A percentile compares a stretch with the other conserved stretches of the same genome.
Conservation (phyloP, 768 basidiomycete species). For the Suillus occidentalis region DNA sequence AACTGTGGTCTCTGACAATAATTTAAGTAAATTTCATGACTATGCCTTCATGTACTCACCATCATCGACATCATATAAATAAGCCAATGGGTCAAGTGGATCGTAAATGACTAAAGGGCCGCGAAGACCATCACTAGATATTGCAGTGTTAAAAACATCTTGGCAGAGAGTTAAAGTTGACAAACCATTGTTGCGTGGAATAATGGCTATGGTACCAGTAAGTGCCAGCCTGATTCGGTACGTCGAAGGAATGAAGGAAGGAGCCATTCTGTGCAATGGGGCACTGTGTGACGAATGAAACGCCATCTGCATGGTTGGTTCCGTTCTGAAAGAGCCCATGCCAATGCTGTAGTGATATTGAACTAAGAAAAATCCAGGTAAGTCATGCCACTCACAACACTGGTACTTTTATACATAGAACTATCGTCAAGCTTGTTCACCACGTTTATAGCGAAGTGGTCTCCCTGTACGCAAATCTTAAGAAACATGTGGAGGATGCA, state of each 20-base stretch:
- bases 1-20: neutral
- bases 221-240: slow-evolving; percentile 22
- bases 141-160: neutral
- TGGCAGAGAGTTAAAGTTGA: neutral
- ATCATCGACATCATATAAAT: neutral
- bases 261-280: neutral
- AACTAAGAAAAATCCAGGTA: neutral
- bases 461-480: neutral
- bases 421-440: neutral
- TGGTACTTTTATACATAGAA: neutral
- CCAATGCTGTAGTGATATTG: neutral
- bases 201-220: slow-evolving; percentile 40
- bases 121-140: neutral
- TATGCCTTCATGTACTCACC: neutral
- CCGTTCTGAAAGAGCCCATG: neutral
- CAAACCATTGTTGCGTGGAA: slow-evolving; percentile 32
- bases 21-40: neutral
- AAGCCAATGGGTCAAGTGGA: neutral
- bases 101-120: neutral
- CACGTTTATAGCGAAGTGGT: neutral
- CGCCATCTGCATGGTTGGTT: neutral
- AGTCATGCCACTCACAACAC: neutral
- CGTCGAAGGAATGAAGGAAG: slow-evolving; percentile 8
- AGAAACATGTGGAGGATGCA: neutral
- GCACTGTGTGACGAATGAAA: neutral